Conservation (phyloP, 164 flowering plant genomes). For the Taxillus chinensis region DNA sequence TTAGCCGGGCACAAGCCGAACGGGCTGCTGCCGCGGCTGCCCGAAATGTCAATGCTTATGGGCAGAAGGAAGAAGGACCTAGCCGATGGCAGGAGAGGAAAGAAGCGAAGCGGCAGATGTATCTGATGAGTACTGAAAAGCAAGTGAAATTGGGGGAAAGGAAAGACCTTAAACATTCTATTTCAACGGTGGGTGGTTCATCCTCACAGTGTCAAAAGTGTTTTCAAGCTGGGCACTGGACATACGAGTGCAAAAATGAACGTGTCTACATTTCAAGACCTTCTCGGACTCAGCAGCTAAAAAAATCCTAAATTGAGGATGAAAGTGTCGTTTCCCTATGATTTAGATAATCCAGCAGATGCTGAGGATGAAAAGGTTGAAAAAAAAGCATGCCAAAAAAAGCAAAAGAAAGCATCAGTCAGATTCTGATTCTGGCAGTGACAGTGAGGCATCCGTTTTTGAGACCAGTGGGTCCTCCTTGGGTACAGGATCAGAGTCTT, state of each 20-base stretch:
- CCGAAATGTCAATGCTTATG: slow-evolving; percentile 84
- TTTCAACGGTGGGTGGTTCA: slow-evolving; percentile 31
- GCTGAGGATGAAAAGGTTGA: slow-evolving; percentile 23
- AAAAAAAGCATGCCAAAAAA: slow-evolving; percentile 31
- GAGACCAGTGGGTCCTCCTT: slow-evolving; percentile 54
- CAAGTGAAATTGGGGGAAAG: slow-evolving; percentile 84
- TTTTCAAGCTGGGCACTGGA: slow-evolving; percentile 90
- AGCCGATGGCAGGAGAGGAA: slow-evolving; percentile 96
- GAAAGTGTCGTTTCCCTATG: slow-evolving; percentile 43
- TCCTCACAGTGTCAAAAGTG: slow-evolving; percentile 90
- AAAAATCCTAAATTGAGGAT: slow-evolving; percentile 82
- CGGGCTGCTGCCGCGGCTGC: slow-evolving; percentile 92
- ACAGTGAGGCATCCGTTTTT: slow-evolving; percentile 82
- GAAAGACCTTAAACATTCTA: slow-evolving; percentile 53
- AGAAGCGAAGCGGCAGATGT: slow-evolving; percentile 95
- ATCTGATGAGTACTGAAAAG: slow-evolving; percentile 92
- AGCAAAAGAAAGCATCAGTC: slow-evolving; percentile 75
- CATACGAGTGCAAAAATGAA: slow-evolving; percentile 93
- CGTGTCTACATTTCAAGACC: slow-evolving; percentile 89
- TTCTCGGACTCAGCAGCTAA: slow-evolving; percentile 82
- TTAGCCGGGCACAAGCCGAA: slow-evolving; percentile 94
- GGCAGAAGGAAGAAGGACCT: slow-evolving; percentile 98
- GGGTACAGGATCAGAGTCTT: slow-evolving; percentile 55
- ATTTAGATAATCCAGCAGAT: slow-evolving; percentile 53
- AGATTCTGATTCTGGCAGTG: slow-evolving; percentile 47